Evolutionary conservation across 2,329 filamentous ascomycete genomes (phyloP), one percentile per base, ranked within the genome.

Genomic region (Trichoderma hamatum): DNA sequence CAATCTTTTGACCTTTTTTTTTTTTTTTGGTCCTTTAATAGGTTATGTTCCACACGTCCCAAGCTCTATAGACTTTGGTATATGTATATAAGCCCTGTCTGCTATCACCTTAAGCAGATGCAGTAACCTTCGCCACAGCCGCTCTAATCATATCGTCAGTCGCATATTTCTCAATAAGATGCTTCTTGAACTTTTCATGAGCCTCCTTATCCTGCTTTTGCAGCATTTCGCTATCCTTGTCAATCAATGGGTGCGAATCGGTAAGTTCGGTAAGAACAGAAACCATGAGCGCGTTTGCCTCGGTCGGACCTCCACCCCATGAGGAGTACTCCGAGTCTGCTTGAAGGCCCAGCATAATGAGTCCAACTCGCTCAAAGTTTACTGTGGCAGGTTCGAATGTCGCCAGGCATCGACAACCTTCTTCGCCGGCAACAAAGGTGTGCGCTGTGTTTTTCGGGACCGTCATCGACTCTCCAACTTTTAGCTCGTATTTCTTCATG

Each of bases 271-370:
- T 51, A 5, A 67, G 54, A 9, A 67, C 55, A n/a, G 65, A 67
- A 7, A 67, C 55, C 2, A 67, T 14, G 32, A 67, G 49, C 13
- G 65, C 65, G 11, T 67, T 67, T 43, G 59, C 55, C 28, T 59
- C 55, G 10, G 46, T 60, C 5, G 55, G 19, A 7, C 65, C 65
- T 7, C 7, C 11, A 3, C 65, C 30, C 54, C 54, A 67, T 10
- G 54, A 59, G 5, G 39, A 51, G 30, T 67, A 67, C 16, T 60
- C 55, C 2, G 30, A 55, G 5, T 52, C 65, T 10, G 49, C 65
- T n/a, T 67, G 65, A 16, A 67, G 55, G 5, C 65, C 65, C 2
- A 19, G 32, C 54, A 67, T 67, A 4, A 67, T 67, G 3, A 67
- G 55, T 2, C 51, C n/a, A 19, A 52, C 32, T 11, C 65, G 43